Percentiles rank a stretch among this genome's conserved stretches.
These are phyloP conservation scores for Candida albicans DNA, from an alignment of 1,139 yeast species.

Conservation along the genomic window DNA sequence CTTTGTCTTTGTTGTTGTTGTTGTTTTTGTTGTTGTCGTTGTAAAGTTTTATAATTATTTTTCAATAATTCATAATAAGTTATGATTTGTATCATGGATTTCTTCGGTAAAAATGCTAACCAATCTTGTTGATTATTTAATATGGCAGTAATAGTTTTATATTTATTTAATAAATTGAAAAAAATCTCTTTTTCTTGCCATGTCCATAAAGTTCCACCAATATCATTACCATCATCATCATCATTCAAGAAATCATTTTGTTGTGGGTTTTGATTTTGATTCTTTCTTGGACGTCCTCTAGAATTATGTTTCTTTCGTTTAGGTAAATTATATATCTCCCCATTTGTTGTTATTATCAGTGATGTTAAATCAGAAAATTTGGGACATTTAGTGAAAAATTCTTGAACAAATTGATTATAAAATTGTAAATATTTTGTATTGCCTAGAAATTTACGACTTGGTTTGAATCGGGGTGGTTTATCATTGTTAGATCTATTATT, in stretches of 20 bases:
- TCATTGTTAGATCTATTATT: neutral
- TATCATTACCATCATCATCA: neutral
- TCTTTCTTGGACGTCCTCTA: too few relatives aligned
- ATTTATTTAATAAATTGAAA: constrained; percentile 38
- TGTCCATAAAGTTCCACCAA: constrained; percentile 23
- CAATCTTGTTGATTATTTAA: constrained; percentile 31
- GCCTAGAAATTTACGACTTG: constrained; percentile 1
- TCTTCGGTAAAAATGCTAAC: constrained; percentile 40
- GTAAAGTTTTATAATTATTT: constrained; percentile 17
- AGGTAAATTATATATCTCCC: constrained; percentile 7
- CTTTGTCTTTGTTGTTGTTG: too few relatives aligned
- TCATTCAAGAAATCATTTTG: neutral
- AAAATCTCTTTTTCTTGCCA: constrained; percentile 22
- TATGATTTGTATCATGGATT: constrained; percentile 46
- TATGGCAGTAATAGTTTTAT: constrained; percentile 36
- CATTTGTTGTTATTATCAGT: constrained; percentile 14
- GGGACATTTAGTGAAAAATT: constrained; percentile 3
- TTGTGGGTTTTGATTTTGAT: too few relatives aligned
- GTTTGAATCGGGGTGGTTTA: neutral
- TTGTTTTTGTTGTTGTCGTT: too few relatives aligned
- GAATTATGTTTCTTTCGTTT: neutral
- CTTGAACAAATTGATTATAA: constrained; percentile 23
- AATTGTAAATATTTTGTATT: constrained; percentile 23
- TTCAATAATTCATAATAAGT: constrained; percentile 43
- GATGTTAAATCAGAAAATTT: constrained; percentile 7